Evolutionary conservation across 331 rosid species (phyloP).

Genomic region (Saraca asoca): DNA sequence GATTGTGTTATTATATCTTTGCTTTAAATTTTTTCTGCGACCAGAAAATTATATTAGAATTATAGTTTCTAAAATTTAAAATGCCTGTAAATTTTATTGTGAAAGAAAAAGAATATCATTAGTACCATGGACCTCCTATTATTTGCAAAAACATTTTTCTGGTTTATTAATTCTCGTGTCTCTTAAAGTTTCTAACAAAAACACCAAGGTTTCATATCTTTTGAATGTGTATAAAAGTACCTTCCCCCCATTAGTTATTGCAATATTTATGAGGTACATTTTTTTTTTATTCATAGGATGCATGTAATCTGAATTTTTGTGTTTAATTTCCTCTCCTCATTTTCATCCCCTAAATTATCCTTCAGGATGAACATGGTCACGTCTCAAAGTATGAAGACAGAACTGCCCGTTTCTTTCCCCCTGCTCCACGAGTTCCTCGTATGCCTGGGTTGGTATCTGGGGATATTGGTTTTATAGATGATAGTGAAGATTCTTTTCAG

Average conservation of each 20-base stretch:
- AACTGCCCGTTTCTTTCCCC: conserved; percentile 87
- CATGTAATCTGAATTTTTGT: not conserved
- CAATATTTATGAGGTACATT: not conserved
- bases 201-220: not conserved
- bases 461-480: conserved; percentile 85
- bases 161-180: conserved; percentile 20
- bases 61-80: conserved; percentile 8
- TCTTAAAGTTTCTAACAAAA: conserved; percentile 5
- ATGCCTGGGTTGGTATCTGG: conserved; percentile 94
- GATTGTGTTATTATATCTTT: not conserved
- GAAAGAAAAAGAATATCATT: not conserved
- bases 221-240: not conserved
- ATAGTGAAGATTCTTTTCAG: conserved; percentile 71
- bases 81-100: not conserved
- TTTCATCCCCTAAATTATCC: conserved; percentile 28
- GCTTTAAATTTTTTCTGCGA: no score
- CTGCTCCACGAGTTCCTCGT: conserved; percentile 85
- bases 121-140: not conserved
- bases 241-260: conserved; percentile 10
- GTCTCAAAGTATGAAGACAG: conserved; percentile 81
- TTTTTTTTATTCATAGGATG: not conserved
- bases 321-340: conserved; percentile 22
- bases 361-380: conserved; percentile 63
- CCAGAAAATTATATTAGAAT: conserved; percentile 1
- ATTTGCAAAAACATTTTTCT: conserved; percentile 14